phyloP scores from a whole-genome alignment of 2,329 filamentous ascomycete genomes.

The Stagonosporopsis vannaccii region DNA sequence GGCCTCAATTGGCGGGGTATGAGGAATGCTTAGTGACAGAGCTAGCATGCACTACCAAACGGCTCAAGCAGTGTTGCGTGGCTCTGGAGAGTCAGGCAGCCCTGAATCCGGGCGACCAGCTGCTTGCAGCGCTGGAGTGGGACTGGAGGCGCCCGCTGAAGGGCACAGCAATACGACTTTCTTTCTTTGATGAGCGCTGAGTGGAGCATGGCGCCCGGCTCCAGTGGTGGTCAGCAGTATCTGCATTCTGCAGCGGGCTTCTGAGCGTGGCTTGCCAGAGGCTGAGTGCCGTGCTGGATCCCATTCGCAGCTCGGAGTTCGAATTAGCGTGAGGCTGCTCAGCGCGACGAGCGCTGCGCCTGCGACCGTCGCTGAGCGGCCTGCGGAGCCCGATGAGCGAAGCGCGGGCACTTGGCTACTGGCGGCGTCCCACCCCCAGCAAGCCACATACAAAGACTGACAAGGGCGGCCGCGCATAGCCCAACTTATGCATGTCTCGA shows the following conservation, averaged over 20 bases:
- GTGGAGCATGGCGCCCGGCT: constrained; percentile 1
- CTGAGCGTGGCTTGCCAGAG: constrained; percentile 2
- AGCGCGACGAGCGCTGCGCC: constrained; percentile 16
- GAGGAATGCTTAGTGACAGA: constrained; percentile 14
- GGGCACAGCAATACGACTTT: constrained; percentile 3
- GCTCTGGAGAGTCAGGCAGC: constrained; percentile 12
- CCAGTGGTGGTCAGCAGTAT: constrained; percentile 1
- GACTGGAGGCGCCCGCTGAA: constrained; percentile 6
- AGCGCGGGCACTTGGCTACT: constrained; percentile 8
- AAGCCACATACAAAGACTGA: constrained; percentile 14
- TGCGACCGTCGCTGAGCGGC: constrained; percentile 9
- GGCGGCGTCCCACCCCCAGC: constrained; percentile 1
- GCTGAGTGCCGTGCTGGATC: constrained; percentile 8
- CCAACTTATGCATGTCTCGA: constrained; percentile 17
- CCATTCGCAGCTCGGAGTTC: constrained; percentile 1
- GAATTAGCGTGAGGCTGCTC: constrained; percentile 23
- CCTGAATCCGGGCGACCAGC: constrained; percentile 3
- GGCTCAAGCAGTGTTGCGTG: constrained; percentile 16
- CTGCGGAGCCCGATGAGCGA: constrained; percentile 19
- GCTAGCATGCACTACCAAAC: constrained; percentile 11
- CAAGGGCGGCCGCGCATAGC: constrained; percentile 17
- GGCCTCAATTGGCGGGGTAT: constrained; percentile 6
- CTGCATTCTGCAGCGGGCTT: not conserved
- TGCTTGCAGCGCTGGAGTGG: constrained; percentile 14
- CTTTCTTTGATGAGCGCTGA: constrained; percentile 9